Base-by-base conservation (phyloP, 345 rosid species). In the Stellera chamaejasme region DNA sequence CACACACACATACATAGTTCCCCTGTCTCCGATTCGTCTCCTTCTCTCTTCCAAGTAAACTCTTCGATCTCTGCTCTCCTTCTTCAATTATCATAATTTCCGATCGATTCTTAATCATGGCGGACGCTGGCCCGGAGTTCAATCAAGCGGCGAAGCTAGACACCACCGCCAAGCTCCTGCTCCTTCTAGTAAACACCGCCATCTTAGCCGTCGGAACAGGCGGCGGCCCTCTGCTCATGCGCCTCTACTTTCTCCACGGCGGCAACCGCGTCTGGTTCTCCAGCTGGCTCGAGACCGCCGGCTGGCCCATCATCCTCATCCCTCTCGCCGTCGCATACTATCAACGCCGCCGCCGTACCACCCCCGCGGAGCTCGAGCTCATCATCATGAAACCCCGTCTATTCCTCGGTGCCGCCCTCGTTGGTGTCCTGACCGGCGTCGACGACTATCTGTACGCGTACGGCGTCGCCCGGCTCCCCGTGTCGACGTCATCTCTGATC, bases 221-320 rank as follows among this genome's bases (percentile, higher is more conserved):
- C 64, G 91, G 77, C 19, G 84, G 84, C 62, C 97, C 95, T 1
- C 62, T 89, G 7, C 43, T 89, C 27, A 66, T 78, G 75, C 92
- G 92, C 57, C 84, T 80, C 51, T 90, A 84, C 75, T 90, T 73
- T 77, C 10, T 60, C 71, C 83, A 77, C 23, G 97, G 92, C 0
- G 95, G 92, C 59, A 63, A 72, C 9, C 65, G 87, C n/a, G 55
- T 84, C 23, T 75, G 85, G 96, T 77, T 88, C 61, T 68, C 84
- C 47, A 83, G 91, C 73, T 80, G 81, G 68, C 79, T 85, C 32
- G 46, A 76, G 68, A 76, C 83, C 12, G 82, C 56, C 15, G 91
- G 76, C n/a, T 74, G 52, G 61, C 87, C 91, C 0, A 10, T 80
- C 55, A 57, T 76, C 19, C 41, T 83, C 49, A 13, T 83, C 65